Evolutionary conservation across 23 red algal species (phyloP), one percentile per base, ranked within the genome.

Genomic region (Pyropia haitanensis): DNA sequence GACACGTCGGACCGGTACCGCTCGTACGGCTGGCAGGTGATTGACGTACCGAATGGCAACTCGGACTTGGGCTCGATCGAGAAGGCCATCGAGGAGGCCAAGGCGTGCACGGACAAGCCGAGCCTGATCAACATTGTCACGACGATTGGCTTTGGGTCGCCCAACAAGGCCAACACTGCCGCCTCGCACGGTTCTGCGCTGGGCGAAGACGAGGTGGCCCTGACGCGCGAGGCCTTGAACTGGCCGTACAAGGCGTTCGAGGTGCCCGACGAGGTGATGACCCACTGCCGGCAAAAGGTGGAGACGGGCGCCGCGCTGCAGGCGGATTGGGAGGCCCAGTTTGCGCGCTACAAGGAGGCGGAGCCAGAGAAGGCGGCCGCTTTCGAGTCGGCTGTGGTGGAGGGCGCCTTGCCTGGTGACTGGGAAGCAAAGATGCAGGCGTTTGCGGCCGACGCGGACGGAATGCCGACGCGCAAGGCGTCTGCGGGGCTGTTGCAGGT

Each of bases 21-120:
- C 65, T 77, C 92, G 28, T 90, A 90, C 68, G 92, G 92, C 24
- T 96, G 92, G 92, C 85, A 96, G 58, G 92, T 96, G 28, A 49
- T 90, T 34, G 76, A 85, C 14, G 92, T 96, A 1, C 63, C 77
- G 20, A 90, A 90, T 68, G 92, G 92, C 21, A 96, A 96, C 67
- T 75, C 78, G 18, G 92, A 96, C 50, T 55, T 90, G 4, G 65
- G 28, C 25, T 77, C 77, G 5, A 48, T 96, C 18, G 80, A 83
- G 64, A 81, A 85, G 56, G 92, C 92, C 50, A 89, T 96, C 61
- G 75, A 65, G 4, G 70, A 82, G 25, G 92, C 92, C 1, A 90
- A 85, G 74, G 68, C 59, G 20, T 82, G 77, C 64, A 83, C 71
- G 29, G 83, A 84, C 78, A 83, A 88, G 52, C 92, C 92, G 19